phyloP scores from a whole-genome alignment of 331 rosid genomes.

The Spiraea crenata region DNA sequence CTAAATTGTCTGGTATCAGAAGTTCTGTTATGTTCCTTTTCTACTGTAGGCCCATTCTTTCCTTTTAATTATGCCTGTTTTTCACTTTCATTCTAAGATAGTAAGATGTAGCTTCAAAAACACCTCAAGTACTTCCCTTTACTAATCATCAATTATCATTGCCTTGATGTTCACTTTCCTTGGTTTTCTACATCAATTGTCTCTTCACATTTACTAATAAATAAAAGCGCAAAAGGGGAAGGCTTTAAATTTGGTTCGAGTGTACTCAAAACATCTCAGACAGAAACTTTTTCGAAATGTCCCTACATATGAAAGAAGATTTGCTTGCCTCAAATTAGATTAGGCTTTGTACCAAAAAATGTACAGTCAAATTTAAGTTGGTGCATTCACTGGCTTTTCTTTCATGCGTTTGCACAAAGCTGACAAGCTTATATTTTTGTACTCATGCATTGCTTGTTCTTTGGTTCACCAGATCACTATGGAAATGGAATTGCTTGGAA shows the following conservation, averaged over 20 bases:
- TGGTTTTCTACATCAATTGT: neutral
- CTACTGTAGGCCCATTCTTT: neutral
- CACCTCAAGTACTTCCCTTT: neutral
- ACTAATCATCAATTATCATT: neutral
- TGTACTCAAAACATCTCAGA: slow-evolving; percentile 9
- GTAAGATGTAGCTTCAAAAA: neutral
- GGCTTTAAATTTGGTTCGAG: slow-evolving; percentile 19
- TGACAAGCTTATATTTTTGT: neutral
- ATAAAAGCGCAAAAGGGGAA: slow-evolving; percentile 15
- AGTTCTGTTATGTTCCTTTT: neutral
- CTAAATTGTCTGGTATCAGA: neutral
- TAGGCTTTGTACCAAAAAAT: neutral
- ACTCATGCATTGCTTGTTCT: slow-evolving; percentile 1
- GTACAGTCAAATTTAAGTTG: neutral
- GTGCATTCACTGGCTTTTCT: neutral
- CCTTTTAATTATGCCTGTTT: neutral
- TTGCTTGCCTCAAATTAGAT: neutral
- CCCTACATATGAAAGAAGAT: neutral
- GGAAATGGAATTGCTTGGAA: slow-evolving; percentile 35
- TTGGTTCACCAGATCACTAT: slow-evolving; percentile 20
- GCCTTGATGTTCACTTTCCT: neutral
- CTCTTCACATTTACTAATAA: neutral
- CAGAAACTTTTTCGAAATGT: neutral
- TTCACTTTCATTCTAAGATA: neutral
- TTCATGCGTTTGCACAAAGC: slow-evolving; percentile 1